Base-by-base conservation (phyloP, 1,139 yeast genomes). In the Zygoascus meyerae region DNA sequence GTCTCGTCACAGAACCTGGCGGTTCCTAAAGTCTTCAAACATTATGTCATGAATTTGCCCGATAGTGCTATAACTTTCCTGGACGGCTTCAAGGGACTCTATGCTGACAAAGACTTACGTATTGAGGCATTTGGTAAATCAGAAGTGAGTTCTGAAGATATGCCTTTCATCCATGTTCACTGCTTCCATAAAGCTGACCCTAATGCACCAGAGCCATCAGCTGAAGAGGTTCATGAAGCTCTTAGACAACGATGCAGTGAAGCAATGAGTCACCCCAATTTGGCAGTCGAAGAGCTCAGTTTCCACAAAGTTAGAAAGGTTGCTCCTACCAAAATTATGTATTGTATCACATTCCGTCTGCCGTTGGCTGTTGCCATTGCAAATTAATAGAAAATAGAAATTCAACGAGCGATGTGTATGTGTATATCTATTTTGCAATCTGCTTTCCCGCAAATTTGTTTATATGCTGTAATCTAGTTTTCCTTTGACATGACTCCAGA, bases 261-360 rank as follows among this genome's bases (percentile, higher is more conserved):
- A 1, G 68, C 79, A 26, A 67, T 92, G 54, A 71, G 74, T 2
- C 72, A 57, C 57, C 71, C 75, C 1, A 69, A 79, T 1, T 66
- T 70, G 6, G 60, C 47, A 9, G 45, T 35, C 5, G 45, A 42
- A 6, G 57, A 67, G 0, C 69, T 85, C 38, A 61, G 67, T 1
- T 84, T 89, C 65, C 97, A 90, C 61, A 70, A 83, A 55, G 98
- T 94, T 11, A 78, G 98, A 60, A 82, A 81, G 62, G 98, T 94
- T 11, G 92, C 98, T 0, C 98, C 98, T 2, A 87, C 97, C 2
- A 94, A 92, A 63, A 92, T 92, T 31, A 92, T 92, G 98, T 90
- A 79, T 63, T 89, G 97, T 64, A 86, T 86, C 3, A 72, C 90
- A 8, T 89, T 90, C 66, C 66, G 67, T 56, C 72, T 92, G 37